phyloP scores from a whole-genome alignment of 352 stramenopile species.

The Hyaloperonospora arabidopsidis region DNA sequence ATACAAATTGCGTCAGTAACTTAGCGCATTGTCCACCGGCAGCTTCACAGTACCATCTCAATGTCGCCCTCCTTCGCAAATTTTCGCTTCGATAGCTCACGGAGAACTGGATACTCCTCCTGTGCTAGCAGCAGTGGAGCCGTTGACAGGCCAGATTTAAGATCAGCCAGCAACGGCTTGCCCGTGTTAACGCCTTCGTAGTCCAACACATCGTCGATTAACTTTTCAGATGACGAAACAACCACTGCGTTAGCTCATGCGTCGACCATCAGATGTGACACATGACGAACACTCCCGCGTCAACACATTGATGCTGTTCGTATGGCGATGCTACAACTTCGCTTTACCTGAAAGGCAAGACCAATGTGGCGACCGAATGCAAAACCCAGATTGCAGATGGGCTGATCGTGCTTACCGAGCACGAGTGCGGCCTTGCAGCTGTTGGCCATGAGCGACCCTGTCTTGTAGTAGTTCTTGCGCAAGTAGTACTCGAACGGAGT shows the following conservation, averaged over 20 bases:
- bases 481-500: slow-evolving; percentile 94
- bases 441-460: slow-evolving; percentile 97
- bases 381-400: slow-evolving; percentile 86
- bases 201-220: slow-evolving; percentile 98
- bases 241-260: slow-evolving; percentile 6
- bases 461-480: slow-evolving; percentile 99
- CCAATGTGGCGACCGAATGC: slow-evolving; percentile 96
- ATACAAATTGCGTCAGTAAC: slow-evolving; percentile 12
- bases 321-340: background rate
- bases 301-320: background rate
- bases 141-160: slow-evolving; percentile 94
- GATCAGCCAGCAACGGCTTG: slow-evolving; percentile 93
- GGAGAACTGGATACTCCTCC: slow-evolving; percentile 89
- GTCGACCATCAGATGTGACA: slow-evolving; percentile 16
- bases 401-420: slow-evolving; percentile 86
- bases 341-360: slow-evolving; percentile 93
- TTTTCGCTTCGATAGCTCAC: slow-evolving; percentile 85
- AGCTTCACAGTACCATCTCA: slow-evolving; percentile 46
- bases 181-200: slow-evolving; percentile 92
- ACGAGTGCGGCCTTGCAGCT: slow-evolving; percentile 90
- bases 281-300: background rate
- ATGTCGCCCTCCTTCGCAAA: slow-evolving; percentile 90
- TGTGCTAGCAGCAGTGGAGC: slow-evolving; percentile 94
- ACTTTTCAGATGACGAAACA: slow-evolving; percentile 25
- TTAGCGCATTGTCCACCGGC: slow-evolving; percentile 3